Conservation (phyloP, 495 filamentous ascomycete genomes). For the Poronia punctata region DNA sequence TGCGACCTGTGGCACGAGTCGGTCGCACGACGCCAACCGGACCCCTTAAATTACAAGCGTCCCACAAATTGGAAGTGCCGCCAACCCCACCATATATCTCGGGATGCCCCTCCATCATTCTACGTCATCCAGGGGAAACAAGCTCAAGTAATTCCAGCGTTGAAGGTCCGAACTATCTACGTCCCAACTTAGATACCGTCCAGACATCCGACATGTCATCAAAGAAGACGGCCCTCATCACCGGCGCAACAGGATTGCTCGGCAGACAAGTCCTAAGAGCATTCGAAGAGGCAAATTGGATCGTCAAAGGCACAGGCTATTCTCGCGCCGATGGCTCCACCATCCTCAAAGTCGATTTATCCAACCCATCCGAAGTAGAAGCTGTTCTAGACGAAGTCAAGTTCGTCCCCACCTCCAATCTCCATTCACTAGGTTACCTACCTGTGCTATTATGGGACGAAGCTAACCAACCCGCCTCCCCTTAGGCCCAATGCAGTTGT, state of each 20-base stretch:
- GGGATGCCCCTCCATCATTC: not conserved
- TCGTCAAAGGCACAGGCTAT: conserved; percentile 73
- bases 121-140: too few species aligned
- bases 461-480: conserved; percentile 4
- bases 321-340: conserved; percentile 64
- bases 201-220: conserved; percentile 18
- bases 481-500: conserved; percentile 72
- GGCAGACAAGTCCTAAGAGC: conserved; percentile 72
- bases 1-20: too few species aligned
- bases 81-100: not conserved
- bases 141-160: not conserved
- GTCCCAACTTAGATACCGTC: too few species aligned
- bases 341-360: conserved; percentile 71
- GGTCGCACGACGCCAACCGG: too few species aligned
- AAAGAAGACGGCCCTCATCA: conserved; percentile 62
- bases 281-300: conserved; percentile 64
- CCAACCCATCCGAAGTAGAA: conserved; percentile 53
- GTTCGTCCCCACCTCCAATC: conserved; percentile 32
- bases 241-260: conserved; percentile 78
- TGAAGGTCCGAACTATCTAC: too few species aligned
- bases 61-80: too few species aligned
- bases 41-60: too few species aligned
- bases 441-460: not conserved
- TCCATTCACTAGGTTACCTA: not conserved
- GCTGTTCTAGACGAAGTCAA: conserved; percentile 55